Evolutionary conservation across 495 filamentous ascomycete genomes (phyloP), one percentile per base, ranked within the genome.

Genomic region (Penicillium cataractarum): DNA sequence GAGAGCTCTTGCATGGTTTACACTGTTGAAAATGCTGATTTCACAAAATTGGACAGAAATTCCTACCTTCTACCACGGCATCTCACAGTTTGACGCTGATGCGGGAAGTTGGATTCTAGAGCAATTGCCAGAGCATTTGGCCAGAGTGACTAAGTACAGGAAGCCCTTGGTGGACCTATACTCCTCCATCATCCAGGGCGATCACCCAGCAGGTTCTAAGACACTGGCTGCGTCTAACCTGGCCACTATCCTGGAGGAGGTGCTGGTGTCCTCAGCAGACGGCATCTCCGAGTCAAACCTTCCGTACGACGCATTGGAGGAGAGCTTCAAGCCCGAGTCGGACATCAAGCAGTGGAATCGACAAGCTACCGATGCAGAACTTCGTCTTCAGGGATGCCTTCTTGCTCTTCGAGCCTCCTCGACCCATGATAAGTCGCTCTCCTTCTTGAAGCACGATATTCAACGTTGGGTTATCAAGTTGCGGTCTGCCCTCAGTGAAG

Each of bases 331-430:
- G 9, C 66, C 65, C 7, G 66, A 68, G 32, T 44, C 54, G 7
- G 66, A 68, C n/a, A 65, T 62, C 12, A 52, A 76, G 19, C 58
- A 61, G 6, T 78, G 78, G 74, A 81, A 78, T 55, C 58, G 78
- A 51, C 77, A 79, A n/a, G 65, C 78, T 26, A 75, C 71, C 0
- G 76, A 83, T 51, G 76, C 77, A 3, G 78, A 69, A 40, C 65
- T 83, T 49, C 78, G 76, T 50, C 70, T 83, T 21, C 71, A 75
- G 57, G 90, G 90, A 0, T 74, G 80, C 26, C 74, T 92, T n/a
- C 72, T 90, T 37, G 82, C 86, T 0, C 68, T 84, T 0, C 83
- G 82, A 35, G 82, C 79, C 40, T 67, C 86, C 12, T 61, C 84
- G 7, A 55, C 21, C 15, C 57, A 64, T 15, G 31, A 55, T 8